These are phyloP conservation scores for Yarrowia porcina DNA, from an alignment of 805 yeast genomes.

Conservation along the genomic window DNA sequence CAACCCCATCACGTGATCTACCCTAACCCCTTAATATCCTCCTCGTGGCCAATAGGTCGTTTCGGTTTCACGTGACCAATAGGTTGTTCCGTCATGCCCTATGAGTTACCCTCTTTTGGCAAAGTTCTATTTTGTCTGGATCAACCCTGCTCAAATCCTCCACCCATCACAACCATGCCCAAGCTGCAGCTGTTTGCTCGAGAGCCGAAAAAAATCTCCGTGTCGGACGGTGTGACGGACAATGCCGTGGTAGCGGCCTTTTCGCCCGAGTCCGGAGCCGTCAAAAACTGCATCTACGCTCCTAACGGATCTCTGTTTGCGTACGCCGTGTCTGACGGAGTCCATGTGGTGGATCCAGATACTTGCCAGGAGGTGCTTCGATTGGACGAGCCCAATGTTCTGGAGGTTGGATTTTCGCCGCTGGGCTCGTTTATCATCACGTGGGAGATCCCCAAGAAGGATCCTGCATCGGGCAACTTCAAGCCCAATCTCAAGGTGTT, in stretches of 20 bases:
- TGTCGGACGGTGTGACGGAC: constrained; percentile 19
- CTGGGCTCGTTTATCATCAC: constrained; percentile 75
- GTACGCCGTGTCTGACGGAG: constrained; percentile 51
- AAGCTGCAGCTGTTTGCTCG: constrained; percentile 20
- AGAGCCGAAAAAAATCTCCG: constrained; percentile 21
- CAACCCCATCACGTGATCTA: too few relatives aligned
- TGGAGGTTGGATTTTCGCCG: constrained; percentile 87
- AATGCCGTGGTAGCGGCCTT: background rate
- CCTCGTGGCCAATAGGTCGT: too few relatives aligned
- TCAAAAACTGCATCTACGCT: constrained; percentile 64
- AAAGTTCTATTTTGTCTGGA: too few relatives aligned
- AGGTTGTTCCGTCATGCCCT: too few relatives aligned
- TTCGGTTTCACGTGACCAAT: too few relatives aligned
- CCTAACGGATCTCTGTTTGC: constrained; percentile 68
- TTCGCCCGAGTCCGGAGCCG: constrained; percentile 4
- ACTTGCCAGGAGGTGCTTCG: constrained; percentile 47
- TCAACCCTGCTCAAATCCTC: too few relatives aligned
- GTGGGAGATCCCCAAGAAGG: constrained; percentile 83
- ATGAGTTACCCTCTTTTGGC: too few relatives aligned
- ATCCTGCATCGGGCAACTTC: constrained; percentile 64
- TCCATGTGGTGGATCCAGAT: constrained; percentile 59
- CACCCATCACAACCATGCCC: background rate
- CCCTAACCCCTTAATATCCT: too few relatives aligned
- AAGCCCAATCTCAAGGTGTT: constrained; percentile 77
- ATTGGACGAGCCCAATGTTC: constrained; percentile 61